Evolutionary conservation across 1,284 basidiomycete species (phyloP).

Genomic region (Apiotrichum domesticum): DNA sequence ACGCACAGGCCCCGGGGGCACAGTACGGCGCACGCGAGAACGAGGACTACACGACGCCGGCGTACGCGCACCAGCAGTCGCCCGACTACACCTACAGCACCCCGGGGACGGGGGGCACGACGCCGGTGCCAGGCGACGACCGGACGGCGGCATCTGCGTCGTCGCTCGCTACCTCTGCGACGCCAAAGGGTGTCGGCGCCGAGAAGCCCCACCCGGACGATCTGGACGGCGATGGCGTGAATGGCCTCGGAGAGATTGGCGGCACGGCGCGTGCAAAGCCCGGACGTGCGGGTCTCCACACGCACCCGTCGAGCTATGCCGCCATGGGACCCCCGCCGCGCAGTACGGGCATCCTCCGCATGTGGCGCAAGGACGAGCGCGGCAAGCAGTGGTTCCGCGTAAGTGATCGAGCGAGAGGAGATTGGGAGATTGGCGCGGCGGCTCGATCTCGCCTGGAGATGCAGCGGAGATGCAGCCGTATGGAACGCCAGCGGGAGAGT

Average conservation of each 20-base stretch:
- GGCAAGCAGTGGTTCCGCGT: constrained; percentile 46
- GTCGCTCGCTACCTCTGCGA: background rate
- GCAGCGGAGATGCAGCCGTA: no score
- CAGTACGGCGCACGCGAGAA: background rate
- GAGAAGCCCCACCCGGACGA: constrained; percentile 10
- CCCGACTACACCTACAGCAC: constrained; percentile 1
- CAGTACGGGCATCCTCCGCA: constrained; percentile 44
- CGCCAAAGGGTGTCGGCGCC: constrained; percentile 7
- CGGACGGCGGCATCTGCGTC: background rate
- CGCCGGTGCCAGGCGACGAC: constrained; percentile 28
- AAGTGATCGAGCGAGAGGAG: constrained; percentile 7
- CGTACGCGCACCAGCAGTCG: constrained; percentile 5
- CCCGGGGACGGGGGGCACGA: background rate
- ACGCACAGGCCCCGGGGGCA: background rate
- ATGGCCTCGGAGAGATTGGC: constrained; percentile 9
- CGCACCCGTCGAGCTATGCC: constrained; percentile 29
- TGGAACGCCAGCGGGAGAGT: no score
- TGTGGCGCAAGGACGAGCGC: constrained; percentile 48
- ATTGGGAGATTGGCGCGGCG: no score
- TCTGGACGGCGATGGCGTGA: constrained; percentile 5
- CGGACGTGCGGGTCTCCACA: constrained; percentile 28
- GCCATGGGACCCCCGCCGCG: constrained; percentile 43
- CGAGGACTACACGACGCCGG: background rate
- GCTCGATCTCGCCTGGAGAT: no score
- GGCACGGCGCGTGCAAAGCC: constrained; percentile 23